A percentile compares a stretch with the other conserved stretches of the same genome.
Conservation (phyloP, 495 filamentous ascomycete genomes). For the Aspergillus affinis region DNA sequence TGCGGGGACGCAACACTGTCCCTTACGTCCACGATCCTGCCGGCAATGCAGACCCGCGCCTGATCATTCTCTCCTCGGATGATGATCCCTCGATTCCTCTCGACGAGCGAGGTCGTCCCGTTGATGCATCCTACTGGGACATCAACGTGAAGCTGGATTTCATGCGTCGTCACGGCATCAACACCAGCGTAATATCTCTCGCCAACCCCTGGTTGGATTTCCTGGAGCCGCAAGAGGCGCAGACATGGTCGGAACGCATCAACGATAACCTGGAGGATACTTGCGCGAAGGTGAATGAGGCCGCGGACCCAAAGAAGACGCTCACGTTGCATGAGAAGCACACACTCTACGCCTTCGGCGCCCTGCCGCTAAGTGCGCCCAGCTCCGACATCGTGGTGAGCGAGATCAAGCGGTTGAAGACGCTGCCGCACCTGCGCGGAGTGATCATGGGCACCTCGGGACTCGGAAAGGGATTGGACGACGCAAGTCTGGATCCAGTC, state of each 20-base stretch:
- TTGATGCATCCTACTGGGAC: slow-evolving; percentile 73
- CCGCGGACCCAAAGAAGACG: slow-evolving; percentile 28
- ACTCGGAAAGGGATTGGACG: slow-evolving; percentile 79
- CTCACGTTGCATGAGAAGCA: slow-evolving; percentile 25
- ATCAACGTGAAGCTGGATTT: slow-evolving; percentile 75
- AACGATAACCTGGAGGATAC: slow-evolving; percentile 75
- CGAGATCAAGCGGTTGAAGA: slow-evolving; percentile 62
- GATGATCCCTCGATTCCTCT: slow-evolving; percentile 54
- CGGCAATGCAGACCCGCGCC: slow-evolving; percentile 57
- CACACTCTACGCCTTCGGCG: slow-evolving; percentile 74
- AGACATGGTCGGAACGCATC: slow-evolving; percentile 59
- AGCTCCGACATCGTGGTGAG: slow-evolving; percentile 53
- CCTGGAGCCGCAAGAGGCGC: slow-evolving; percentile 60
- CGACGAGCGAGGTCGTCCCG: slow-evolving; percentile 61
- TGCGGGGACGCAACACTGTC: slow-evolving; percentile 70
- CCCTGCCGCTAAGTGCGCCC: slow-evolving; percentile 73
- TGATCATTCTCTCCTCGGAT: slow-evolving; percentile 75
- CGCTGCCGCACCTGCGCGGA: slow-evolving; percentile 69
- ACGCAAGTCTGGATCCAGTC: slow-evolving; percentile 66
- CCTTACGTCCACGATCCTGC: slow-evolving; percentile 76
- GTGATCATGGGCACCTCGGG: slow-evolving; percentile 88
- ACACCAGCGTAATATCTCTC: slow-evolving; percentile 81
- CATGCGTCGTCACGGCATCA: slow-evolving; percentile 82
- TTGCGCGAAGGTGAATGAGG: slow-evolving; percentile 58
- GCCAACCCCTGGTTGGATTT: slow-evolving; percentile 98